phyloP scores from a whole-genome alignment of 495 filamentous ascomycete genomes.

The Annulohypoxylon nitens region DNA sequence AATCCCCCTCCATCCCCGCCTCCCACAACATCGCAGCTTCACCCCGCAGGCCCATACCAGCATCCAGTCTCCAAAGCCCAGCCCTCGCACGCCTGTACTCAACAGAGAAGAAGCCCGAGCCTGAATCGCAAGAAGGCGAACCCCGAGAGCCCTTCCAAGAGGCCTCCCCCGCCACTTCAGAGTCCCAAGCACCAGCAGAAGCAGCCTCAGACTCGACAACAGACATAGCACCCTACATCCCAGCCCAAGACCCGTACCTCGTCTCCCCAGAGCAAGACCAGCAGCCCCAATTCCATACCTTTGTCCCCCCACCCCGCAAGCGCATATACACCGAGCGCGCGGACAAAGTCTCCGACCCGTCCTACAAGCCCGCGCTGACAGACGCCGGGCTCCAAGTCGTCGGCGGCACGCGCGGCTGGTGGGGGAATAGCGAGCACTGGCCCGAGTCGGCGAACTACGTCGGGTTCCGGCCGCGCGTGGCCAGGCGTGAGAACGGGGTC shows the following conservation, averaged over 20 bases:
- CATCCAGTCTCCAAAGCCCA: constrained; percentile 9
- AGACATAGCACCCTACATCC: not conserved
- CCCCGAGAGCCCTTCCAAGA: not conserved
- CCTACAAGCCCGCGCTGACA: constrained; percentile 70
- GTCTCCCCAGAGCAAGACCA: too few species aligned
- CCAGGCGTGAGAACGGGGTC: constrained; percentile 54
- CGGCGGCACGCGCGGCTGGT: constrained; percentile 66
- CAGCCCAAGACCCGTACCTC: not conserved
- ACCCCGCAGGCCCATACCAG: constrained; percentile 15
- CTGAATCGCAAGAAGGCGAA: not conserved
- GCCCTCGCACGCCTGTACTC: constrained; percentile 43
- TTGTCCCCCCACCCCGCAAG: constrained; percentile 27
- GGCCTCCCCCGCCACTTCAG: not conserved
- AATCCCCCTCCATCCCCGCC: constrained; percentile 21
- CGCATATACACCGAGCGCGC: constrained; percentile 39
- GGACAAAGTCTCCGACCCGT: constrained; percentile 52
- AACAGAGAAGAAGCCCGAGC: constrained; percentile 23
- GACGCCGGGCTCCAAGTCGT: constrained; percentile 70
- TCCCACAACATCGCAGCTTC: constrained; percentile 15
- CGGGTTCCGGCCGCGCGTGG: constrained; percentile 56
- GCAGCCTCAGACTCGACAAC: not conserved
- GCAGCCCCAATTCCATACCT: constrained; percentile 8
- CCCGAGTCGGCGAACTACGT: constrained; percentile 52
- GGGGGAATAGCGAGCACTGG: constrained; percentile 60
- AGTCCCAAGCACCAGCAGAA: not conserved